phyloP scores from a whole-genome alignment of 2,329 filamentous ascomycete genomes.

The Neurospora crassa region DNA sequence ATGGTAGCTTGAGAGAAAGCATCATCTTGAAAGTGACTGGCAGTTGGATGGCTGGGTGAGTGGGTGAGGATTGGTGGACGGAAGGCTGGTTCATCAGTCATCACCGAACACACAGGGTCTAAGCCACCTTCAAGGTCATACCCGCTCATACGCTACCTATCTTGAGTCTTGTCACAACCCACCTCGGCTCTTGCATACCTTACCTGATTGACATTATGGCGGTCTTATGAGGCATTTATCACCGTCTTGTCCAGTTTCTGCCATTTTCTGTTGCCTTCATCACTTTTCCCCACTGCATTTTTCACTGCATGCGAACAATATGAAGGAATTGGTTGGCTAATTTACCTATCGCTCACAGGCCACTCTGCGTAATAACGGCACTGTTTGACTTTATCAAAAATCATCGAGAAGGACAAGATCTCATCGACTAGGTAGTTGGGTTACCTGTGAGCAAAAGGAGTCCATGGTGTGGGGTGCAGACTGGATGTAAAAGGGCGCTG shows the following conservation, averaged over 20 bases:
- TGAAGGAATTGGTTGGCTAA: background rate
- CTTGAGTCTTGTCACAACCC: background rate
- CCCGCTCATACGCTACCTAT: background rate
- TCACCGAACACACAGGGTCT: background rate
- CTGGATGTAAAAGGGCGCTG: background rate
- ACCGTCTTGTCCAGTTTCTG: background rate
- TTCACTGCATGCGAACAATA: conserved; percentile 2
- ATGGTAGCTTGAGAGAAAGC: background rate
- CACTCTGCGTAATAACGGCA: conserved; percentile 10
- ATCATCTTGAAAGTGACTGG: background rate
- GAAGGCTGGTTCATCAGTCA: background rate
- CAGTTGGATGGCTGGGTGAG: background rate
- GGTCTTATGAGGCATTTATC: background rate
- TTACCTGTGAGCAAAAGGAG: no score
- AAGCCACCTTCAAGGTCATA: background rate
- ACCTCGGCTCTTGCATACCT: background rate
- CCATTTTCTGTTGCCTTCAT: background rate
- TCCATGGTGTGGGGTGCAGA: background rate
- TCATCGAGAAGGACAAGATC: conserved; percentile 16
- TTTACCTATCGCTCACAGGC: conserved; percentile 5
- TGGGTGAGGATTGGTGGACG: background rate
- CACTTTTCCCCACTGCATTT: background rate
- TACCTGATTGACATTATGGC: no score
- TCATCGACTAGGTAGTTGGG: conserved; percentile 11
- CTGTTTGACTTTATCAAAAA: conserved; percentile 16